A percentile compares a stretch with the other conserved stretches of the same genome.
These are phyloP conservation scores for Aquilaria sinensis DNA, from an alignment of 345 rosid genomes.

Conservation along the genomic window DNA sequence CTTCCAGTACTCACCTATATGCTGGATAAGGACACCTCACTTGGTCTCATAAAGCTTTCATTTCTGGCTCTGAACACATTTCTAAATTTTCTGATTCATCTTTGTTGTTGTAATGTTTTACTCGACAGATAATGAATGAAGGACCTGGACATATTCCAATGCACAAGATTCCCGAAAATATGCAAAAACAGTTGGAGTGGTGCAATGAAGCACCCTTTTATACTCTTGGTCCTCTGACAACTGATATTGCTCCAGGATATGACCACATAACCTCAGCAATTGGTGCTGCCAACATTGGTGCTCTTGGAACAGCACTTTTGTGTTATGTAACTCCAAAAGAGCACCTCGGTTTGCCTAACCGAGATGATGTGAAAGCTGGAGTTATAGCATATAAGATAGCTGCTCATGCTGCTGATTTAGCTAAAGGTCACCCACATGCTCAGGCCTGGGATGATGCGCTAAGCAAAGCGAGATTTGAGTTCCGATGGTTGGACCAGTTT, in stretches of 20 bases:
- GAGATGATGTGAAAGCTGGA: constrained; percentile 97
- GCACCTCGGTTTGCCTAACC: constrained; percentile 95
- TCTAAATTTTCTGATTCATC: background rate
- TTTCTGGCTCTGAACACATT: background rate
- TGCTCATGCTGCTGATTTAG: constrained; percentile 98
- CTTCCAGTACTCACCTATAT: no score
- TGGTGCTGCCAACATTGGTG: constrained; percentile 98
- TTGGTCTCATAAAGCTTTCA: no score
- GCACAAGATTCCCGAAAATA: constrained; percentile 99
- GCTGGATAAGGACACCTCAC: no score
- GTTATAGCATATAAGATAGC: constrained; percentile 97
- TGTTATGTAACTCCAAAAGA: constrained; percentile 99
- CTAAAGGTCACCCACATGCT: constrained; percentile 90
- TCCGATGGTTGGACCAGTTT: constrained; percentile 99
- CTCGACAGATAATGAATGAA: constrained; percentile 92
- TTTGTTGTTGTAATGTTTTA: background rate
- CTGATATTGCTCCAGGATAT: constrained; percentile 96
- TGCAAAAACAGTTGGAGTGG: constrained; percentile 99
- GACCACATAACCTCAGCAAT: constrained; percentile 99
- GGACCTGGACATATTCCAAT: constrained; percentile 95
- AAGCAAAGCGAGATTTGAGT: constrained; percentile 95
- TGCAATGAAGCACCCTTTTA: constrained; percentile 99
- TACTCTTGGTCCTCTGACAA: constrained; percentile 94
- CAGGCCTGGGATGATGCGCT: constrained; percentile 97
- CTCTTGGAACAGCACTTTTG: constrained; percentile 97